These are phyloP conservation scores for Talaromyces sp. DNA, from an alignment of 2,329 filamentous ascomycete genomes.

Conservation along the genomic window DNA sequence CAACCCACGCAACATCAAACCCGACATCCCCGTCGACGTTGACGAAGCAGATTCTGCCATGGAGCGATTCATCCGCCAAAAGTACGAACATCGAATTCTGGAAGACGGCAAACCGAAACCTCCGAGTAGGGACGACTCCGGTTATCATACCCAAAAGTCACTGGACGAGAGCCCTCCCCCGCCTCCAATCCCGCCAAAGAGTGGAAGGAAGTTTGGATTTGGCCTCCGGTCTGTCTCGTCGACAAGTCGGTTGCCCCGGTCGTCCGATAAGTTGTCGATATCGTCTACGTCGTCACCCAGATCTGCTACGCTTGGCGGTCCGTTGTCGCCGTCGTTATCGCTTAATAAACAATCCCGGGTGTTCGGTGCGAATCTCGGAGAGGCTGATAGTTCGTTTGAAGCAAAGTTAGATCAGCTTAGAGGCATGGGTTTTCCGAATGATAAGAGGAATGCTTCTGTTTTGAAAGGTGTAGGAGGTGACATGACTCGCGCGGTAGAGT, in stretches of 20 bases:
- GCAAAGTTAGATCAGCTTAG: conserved; percentile 72
- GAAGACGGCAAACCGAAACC: conserved; percentile 46
- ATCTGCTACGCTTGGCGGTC: conserved; percentile 18
- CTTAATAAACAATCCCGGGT: conserved; percentile 38
- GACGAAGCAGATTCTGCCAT: conserved; percentile 93
- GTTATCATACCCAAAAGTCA: conserved; percentile 47
- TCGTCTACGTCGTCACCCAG: conserved; percentile 25
- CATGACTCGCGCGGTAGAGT: conserved; percentile 80
- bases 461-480: conserved; percentile 81
- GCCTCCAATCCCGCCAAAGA: conserved; percentile 57
- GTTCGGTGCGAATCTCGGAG: conserved; percentile 66
- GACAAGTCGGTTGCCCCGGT: conserved; percentile 60
- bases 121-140: conserved; percentile 53
- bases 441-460: conserved; percentile 74
- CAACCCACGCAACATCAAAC: conserved; percentile 79
- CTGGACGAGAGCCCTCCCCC: conserved; percentile 47
- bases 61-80: conserved; percentile 91
- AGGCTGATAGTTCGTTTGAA: conserved; percentile 54
- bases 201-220: conserved; percentile 60
- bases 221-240: conserved; percentile 67
- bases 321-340: conserved; percentile 27
- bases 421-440: conserved; percentile 90
- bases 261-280: conserved; percentile 53
- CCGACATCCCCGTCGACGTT: conserved; percentile 80
- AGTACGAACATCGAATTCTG: conserved; percentile 71